phyloP scores from a whole-genome alignment of 116 monocot genomes.

The Posidonia oceanica region DNA sequence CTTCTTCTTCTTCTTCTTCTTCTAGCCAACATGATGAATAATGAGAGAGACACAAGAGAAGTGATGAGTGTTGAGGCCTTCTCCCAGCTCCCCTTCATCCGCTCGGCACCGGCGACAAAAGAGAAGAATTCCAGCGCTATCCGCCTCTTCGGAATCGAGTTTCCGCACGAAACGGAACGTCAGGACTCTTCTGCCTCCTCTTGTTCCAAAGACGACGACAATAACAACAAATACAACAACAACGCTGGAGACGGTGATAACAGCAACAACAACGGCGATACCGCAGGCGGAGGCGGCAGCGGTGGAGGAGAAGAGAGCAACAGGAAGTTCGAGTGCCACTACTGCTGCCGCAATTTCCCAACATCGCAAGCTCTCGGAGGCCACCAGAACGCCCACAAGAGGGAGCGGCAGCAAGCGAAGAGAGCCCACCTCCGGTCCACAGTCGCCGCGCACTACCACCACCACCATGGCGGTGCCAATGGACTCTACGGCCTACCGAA shows the following conservation, averaged over 20 bases:
- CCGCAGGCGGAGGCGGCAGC: not conserved
- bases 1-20: not conserved
- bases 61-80: slow-evolving; percentile 53
- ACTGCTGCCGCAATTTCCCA: slow-evolving; percentile 65
- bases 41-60: slow-evolving; percentile 34
- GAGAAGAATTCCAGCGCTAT: slow-evolving; percentile 19
- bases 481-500: slow-evolving; percentile 26
- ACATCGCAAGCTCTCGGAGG: slow-evolving; percentile 66
- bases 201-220: not conserved
- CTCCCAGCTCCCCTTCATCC: slow-evolving; percentile 74
- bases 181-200: slow-evolving; percentile 3
- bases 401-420: slow-evolving; percentile 64
- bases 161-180: slow-evolving; percentile 18
- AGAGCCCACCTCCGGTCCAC: slow-evolving; percentile 40
- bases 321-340: slow-evolving; percentile 70
- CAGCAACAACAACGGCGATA: not conserved
- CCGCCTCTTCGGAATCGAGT: slow-evolving; percentile 69
- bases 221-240: slow-evolving; percentile 2
- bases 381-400: slow-evolving; percentile 79
- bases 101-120: slow-evolving; percentile 9
- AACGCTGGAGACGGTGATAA: not conserved
- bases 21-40: not conserved
- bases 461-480: slow-evolving; percentile 5
- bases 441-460: slow-evolving; percentile 26
- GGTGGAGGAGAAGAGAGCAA: slow-evolving; percentile 1